These are phyloP conservation scores for Quercus berberidifolia DNA, from an alignment of 306 rosid species.

Conservation along the genomic window DNA sequence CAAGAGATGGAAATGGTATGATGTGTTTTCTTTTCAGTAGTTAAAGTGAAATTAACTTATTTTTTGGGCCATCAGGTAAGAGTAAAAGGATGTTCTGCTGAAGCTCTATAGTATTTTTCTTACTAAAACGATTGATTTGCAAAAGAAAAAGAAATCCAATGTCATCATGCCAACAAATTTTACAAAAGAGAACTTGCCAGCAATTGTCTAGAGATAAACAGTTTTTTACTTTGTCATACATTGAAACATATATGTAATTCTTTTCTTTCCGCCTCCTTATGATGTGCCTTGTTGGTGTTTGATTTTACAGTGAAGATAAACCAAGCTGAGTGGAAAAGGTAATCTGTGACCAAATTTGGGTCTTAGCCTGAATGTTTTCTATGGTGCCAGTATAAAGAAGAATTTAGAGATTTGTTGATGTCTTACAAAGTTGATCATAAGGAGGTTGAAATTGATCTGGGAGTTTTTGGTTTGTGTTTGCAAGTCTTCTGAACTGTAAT, in stretches of 20 bases:
- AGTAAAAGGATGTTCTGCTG: background rate
- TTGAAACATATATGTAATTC: background rate
- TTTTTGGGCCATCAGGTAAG: background rate
- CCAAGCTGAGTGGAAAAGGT: conserved; percentile 96
- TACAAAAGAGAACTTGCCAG: background rate
- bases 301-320: conserved; percentile 66
- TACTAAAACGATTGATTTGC: background rate
- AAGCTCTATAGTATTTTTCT: background rate
- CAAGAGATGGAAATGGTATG: conserved; percentile 74
- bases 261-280: conserved; percentile 13
- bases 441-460: conserved; percentile 32
- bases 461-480: conserved; percentile 36
- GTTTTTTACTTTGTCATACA: background rate
- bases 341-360: conserved; percentile 23
- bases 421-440: conserved; percentile 16
- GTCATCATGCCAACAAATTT: background rate
- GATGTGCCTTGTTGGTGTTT: conserved; percentile 1
- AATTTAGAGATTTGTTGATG: no score
- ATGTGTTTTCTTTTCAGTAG: background rate
- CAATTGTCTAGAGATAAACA: background rate
- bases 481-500: conserved; percentile 32
- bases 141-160: background rate
- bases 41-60: background rate
- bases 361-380: conserved; percentile 9
- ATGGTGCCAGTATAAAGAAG: no score